Percentiles rank a stretch among this genome's conserved stretches.
Evolutionary conservation across 768 basidiomycete genomes (phyloP).

Genomic region (Multifurca ochricompacta): DNA sequence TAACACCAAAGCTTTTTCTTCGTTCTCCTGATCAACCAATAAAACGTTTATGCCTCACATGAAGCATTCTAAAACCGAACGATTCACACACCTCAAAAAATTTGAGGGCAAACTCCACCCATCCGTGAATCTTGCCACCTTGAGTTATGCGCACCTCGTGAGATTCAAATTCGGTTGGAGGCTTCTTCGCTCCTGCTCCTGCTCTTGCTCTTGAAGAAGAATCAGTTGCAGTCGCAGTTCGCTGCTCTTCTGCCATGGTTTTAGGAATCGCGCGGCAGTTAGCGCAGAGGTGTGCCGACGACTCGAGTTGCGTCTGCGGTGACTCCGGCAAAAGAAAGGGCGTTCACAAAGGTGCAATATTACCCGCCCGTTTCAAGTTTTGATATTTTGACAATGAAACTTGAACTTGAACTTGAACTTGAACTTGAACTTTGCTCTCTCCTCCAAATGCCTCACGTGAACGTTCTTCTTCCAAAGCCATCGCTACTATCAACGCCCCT

Average conservation of each 20-base stretch:
- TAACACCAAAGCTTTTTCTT: conserved; percentile 42
- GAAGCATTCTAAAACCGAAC: not conserved
- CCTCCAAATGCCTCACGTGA: no score
- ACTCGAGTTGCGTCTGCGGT: not conserved
- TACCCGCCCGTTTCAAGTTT: no score
- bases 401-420: no score
- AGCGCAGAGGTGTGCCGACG: not conserved
- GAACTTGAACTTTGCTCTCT: no score
- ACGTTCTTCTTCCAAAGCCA: no score
- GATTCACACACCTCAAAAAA: conserved; percentile 29
- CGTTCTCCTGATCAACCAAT: conserved; percentile 46
- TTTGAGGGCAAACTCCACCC: conserved; percentile 32
- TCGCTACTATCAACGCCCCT: no score
- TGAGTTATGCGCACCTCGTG: conserved; percentile 33
- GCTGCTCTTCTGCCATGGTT: not conserved
- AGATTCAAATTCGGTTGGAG: not conserved
- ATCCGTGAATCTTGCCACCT: conserved; percentile 31
- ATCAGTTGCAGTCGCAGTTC: not conserved
- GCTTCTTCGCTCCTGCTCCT: no score
- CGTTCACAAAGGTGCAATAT: no score
- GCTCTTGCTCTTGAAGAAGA: no score
- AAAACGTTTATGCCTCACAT: no score
- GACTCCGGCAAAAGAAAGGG: no score
- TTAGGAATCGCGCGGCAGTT: not conserved
- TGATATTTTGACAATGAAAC: no score